Evolutionary conservation across 2,329 filamentous ascomycete genomes (phyloP).

Genomic region (Curvularia lunata): DNA sequence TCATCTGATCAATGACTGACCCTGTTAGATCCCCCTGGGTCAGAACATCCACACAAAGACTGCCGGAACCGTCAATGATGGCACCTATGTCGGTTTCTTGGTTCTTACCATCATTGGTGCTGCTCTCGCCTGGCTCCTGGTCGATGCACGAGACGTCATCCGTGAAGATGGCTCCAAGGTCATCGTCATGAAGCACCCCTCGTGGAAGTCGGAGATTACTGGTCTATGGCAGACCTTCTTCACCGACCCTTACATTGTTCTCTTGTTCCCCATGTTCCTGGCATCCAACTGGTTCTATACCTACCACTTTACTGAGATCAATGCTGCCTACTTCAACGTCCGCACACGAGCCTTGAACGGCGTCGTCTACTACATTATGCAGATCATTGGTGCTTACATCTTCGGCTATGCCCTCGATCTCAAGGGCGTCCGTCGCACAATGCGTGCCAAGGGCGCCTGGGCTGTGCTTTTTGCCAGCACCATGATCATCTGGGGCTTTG

Average conservation of each 20-base stretch:
- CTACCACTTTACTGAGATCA: conserved; percentile 79
- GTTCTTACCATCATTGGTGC: conserved; percentile 80
- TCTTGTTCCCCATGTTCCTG: conserved; percentile 83
- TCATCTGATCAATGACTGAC: conserved; percentile 16
- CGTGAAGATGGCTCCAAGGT: conserved; percentile 79
- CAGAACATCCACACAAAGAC: conserved; percentile 69
- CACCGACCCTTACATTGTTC: conserved; percentile 73
- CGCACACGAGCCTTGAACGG: conserved; percentile 79
- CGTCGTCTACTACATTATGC: conserved; percentile 78
- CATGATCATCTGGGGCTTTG: conserved; percentile 81
- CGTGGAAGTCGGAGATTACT: conserved; percentile 78
- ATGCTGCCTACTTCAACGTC: conserved; percentile 72
- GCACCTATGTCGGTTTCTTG: conserved; percentile 88
- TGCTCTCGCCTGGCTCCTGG: conserved; percentile 70
- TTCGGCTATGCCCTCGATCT: conserved; percentile 75
- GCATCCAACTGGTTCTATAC: conserved; percentile 81
- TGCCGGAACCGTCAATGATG: conserved; percentile 66
- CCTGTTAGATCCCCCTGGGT: conserved; percentile 69
- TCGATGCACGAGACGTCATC: conserved; percentile 73
- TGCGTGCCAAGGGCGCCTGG: conserved; percentile 71
- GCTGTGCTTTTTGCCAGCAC: conserved; percentile 70
- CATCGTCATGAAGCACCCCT: conserved; percentile 89
- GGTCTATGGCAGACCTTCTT: conserved; percentile 77
- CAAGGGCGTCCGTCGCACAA: conserved; percentile 63
- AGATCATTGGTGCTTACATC: conserved; percentile 76